These are phyloP conservation scores for Potentilla sterilis DNA, from an alignment of 306 rosid species.

Conservation along the genomic window DNA sequence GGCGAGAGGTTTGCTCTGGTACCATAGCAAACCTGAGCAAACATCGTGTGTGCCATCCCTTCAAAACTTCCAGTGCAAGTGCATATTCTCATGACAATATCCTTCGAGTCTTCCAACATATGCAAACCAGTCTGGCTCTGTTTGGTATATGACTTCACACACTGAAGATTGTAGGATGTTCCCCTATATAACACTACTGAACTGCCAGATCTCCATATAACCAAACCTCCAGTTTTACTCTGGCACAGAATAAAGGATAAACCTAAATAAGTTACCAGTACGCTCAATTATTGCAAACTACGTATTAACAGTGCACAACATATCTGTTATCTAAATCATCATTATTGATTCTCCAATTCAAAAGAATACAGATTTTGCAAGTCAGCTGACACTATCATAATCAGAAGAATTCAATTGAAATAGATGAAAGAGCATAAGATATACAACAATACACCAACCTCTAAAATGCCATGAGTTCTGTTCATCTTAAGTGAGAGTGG, in stretches of 20 bases:
- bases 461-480: slow-evolving; percentile 65
- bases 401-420: neutral
- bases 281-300: slow-evolving; percentile 12
- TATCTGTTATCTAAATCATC: slow-evolving; percentile 5
- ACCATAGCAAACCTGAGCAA: too few relatives aligned
- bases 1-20: too few relatives aligned
- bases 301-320: neutral
- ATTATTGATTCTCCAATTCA: neutral
- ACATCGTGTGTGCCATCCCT: slow-evolving; percentile 16
- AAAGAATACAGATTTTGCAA: neutral
- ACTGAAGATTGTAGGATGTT: slow-evolving; percentile 69
- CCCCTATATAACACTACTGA: slow-evolving; percentile 82
- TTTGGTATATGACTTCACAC: slow-evolving; percentile 48
- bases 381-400: slow-evolving; percentile 3
- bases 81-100: slow-evolving; percentile 26
- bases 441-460: slow-evolving; percentile 42
- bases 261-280: slow-evolving; percentile 20
- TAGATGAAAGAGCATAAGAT: neutral
- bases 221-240: slow-evolving; percentile 85
- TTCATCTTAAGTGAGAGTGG: slow-evolving; percentile 76
- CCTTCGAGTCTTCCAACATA: slow-evolving; percentile 18
- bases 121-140: slow-evolving; percentile 27
- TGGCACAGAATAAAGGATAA: slow-evolving; percentile 34
- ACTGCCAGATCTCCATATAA: slow-evolving; percentile 92
- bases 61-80: too few relatives aligned